Conservation (phyloP, 202 grass and related monocot species). For the Thinopyrum obtusiflorum region DNA sequence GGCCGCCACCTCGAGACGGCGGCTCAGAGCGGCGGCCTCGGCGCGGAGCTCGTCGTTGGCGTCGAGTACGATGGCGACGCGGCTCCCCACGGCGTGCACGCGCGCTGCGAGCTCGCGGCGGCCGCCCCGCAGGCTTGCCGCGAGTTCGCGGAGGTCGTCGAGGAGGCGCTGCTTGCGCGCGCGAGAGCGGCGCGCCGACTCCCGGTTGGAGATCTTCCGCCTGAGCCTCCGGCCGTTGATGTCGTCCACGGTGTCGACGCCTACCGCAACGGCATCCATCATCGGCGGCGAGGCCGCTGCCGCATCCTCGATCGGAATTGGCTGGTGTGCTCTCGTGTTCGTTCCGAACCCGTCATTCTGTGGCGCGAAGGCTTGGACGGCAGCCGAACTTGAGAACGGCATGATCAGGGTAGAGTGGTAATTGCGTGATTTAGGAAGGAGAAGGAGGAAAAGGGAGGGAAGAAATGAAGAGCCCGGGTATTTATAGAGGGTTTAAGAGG, state of each 20-base stretch:
- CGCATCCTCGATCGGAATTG: background rate
- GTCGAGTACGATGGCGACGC: conserved; percentile 5
- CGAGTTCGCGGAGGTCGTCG: conserved; percentile 32
- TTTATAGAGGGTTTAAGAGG: conserved; percentile 45
- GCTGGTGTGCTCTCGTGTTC: background rate
- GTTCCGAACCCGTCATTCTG: background rate
- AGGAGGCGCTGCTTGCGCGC: conserved; percentile 59
- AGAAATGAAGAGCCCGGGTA: conserved; percentile 46
- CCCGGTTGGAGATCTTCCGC: conserved; percentile 75
- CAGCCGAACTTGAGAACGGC: background rate
- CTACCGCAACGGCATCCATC: background rate
- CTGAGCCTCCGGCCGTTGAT: conserved; percentile 33
- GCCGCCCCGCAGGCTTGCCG: conserved; percentile 18
- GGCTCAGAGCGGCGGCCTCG: conserved; percentile 38
- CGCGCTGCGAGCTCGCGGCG: conserved; percentile 33
- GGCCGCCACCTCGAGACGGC: conserved; percentile 37
- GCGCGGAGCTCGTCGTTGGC: conserved; percentile 40
- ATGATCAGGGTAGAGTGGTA: conserved; percentile 19
- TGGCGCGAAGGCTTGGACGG: conserved; percentile 1
- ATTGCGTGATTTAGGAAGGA: background rate
- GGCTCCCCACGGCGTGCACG: background rate
- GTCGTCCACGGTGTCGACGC: background rate
- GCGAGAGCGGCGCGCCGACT: conserved; percentile 65
- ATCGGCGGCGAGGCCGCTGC: background rate
- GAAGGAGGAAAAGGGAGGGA: conserved; percentile 54